phyloP scores from a whole-genome alignment of 441 rosid species.

The Adansonia madagascariensis region DNA sequence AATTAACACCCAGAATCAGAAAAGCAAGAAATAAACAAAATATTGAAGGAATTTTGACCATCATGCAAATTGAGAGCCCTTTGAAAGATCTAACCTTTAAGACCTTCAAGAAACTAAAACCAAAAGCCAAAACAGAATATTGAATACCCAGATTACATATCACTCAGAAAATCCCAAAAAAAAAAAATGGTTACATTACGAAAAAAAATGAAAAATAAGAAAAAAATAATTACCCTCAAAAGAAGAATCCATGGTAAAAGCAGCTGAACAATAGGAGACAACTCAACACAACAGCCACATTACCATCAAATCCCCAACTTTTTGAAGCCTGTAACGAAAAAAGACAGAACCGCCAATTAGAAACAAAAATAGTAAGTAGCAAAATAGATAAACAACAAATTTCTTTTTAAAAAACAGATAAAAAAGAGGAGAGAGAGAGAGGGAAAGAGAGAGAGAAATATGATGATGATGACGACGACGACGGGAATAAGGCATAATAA shows the following conservation, averaged over 20 bases:
- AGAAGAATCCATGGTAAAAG: slow-evolving; percentile 49
- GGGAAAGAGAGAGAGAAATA: too few species aligned
- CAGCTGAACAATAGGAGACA: slow-evolving; percentile 31
- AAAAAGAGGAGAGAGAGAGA: too few species aligned
- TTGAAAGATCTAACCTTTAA: slow-evolving; percentile 26
- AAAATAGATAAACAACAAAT: too few species aligned
- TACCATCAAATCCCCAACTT: slow-evolving; percentile 48
- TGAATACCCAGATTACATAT: slow-evolving; percentile 18
- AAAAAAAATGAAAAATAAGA: not conserved
- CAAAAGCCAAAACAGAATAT: slow-evolving; percentile 1
- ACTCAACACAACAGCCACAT: slow-evolving; percentile 54
- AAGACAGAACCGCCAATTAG: too few species aligned
- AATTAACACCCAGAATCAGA: slow-evolving; percentile 26
- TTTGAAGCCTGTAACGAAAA: slow-evolving; percentile 47
- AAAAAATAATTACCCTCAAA: slow-evolving; percentile 42
- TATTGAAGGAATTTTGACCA: slow-evolving; percentile 21
- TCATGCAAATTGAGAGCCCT: slow-evolving; percentile 28
- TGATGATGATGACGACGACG: too few species aligned
- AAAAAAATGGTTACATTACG: slow-evolving; percentile 7
- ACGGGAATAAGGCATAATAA: too few species aligned
- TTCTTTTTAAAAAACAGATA: too few species aligned
- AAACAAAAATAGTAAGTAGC: too few species aligned
- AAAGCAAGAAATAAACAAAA: slow-evolving; percentile 13
- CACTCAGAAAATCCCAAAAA: slow-evolving; percentile 34
- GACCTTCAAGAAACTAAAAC: slow-evolving; percentile 19